Conservation (phyloP, 805 yeast species). For the Pichia occidentalis region DNA sequence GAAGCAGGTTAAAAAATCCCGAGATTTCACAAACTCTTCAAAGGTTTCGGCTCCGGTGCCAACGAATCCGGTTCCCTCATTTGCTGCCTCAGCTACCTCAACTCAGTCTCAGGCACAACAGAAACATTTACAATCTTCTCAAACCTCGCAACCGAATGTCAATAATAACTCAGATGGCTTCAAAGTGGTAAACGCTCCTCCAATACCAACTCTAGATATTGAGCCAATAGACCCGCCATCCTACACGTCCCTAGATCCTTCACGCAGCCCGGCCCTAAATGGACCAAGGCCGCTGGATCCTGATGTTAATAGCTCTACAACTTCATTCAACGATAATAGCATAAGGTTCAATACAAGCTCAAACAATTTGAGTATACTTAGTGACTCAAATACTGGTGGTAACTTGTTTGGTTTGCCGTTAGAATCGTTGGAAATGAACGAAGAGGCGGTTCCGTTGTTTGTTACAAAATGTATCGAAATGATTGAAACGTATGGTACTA, state of each 20-base stretch:
- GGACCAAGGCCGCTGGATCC: constrained; percentile 24
- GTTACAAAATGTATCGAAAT: constrained; percentile 85
- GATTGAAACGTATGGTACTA: constrained; percentile 77
- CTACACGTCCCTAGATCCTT: constrained; percentile 26
- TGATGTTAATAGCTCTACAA: constrained; percentile 4
- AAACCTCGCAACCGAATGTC: too few species aligned
- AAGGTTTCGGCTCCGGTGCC: background rate
- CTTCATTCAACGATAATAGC: constrained; percentile 11
- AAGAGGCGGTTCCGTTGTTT: constrained; percentile 85
- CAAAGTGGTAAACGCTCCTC: too few species aligned
- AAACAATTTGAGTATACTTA: background rate
- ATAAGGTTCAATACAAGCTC: constrained; percentile 3
- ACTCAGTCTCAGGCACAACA: too few species aligned
- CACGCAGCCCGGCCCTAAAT: constrained; percentile 11
- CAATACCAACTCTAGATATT: constrained; percentile 1
- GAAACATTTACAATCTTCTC: too few species aligned
- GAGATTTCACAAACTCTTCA: constrained; percentile 4
- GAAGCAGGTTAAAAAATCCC: background rate
- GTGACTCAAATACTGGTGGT: constrained; percentile 1
- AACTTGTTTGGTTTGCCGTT: constrained; percentile 75
- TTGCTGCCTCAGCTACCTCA: background rate
- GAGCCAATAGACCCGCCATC: constrained; percentile 9
- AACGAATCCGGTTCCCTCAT: background rate
- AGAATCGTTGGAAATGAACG: constrained; percentile 76
- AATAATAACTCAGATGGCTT: too few species aligned